Evolutionary conservation across 192 early-diverging fungal genomes (phyloP), one percentile per base, ranked within the genome.

Genomic region (Coemansia sp.): DNA sequence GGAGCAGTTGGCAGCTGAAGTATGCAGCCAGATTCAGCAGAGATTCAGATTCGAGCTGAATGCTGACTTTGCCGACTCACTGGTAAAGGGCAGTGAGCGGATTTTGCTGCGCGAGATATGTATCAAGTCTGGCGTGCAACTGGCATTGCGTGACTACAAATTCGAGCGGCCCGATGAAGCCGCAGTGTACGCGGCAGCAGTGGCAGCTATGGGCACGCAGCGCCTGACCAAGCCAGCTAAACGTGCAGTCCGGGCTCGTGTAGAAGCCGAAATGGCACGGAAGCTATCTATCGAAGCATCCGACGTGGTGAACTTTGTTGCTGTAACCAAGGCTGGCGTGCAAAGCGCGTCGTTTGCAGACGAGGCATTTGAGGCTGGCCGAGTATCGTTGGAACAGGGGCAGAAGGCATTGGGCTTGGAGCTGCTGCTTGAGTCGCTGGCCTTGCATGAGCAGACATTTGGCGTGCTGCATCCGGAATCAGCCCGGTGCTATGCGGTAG

Each of bases 391-490:
- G 42, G 80, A 88, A 11, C 86, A 92, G 66, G 88, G 89, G 6
- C 86, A 96, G 47, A 85, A 82, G 46, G 77, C 88, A 55, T 43
- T 88, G 31, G 93, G 90, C 9, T 52, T 92, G 38, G 94, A 98
- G 63, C 69, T 96, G 31, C 67, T 93, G 53, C 54, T 83, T 21
- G 92, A 97, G 69, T 88, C 93, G 11, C 67, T 90, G 49, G 69
- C 88, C 5, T 73, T 97, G 16, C 92, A 92, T 66, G 96, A 99
- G 78, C 93, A 96, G 71, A 88, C 87, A 11, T 94, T 88, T 69
- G 93, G 93, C 11, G 90, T 92, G 53, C 64, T 97, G 53, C 93
- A 98, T 57, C 81, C 87, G 0, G 93, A 95, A 53, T 92, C 91
- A 16, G 88, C 84, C n/a, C 86, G 89, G 28, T 85, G 87, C 56